Conservation (phyloP, 2,329 filamentous ascomycete genomes). For the Colletotrichum destructivum region DNA sequence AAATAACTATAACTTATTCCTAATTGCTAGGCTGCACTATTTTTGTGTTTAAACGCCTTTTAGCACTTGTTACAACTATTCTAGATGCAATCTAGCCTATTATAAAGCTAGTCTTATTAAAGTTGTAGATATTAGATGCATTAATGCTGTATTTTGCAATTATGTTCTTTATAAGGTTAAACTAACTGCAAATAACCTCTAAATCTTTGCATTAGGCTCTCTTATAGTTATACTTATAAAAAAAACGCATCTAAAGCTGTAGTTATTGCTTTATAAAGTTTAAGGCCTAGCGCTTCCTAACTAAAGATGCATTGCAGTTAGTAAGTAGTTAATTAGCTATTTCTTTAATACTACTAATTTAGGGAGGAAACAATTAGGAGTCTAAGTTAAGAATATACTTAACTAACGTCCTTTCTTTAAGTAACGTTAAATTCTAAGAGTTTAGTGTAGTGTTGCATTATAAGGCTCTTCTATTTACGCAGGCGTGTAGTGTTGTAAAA, state of each 20-base stretch:
- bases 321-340: background rate
- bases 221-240: background rate
- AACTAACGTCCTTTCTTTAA: background rate
- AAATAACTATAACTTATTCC: background rate
- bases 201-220: background rate
- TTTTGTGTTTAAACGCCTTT: slow-evolving; percentile 44
- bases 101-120: slow-evolving; percentile 28
- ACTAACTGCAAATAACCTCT: background rate
- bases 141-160: background rate
- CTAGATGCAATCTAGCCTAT: slow-evolving; percentile 49
- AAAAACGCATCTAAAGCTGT: background rate
- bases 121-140: background rate
- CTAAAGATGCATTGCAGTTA: background rate
- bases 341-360: background rate
- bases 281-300: background rate
- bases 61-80: slow-evolving; percentile 48
- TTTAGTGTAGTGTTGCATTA: no score
- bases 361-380: background rate
- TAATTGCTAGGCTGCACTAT: slow-evolving; percentile 31
- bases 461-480: no score
- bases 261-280: background rate
- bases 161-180: background rate
- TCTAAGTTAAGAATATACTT: background rate
- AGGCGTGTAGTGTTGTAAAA: no score
- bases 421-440: rapidly evolving